Evolutionary conservation across 73 alveolate genomes (phyloP), one percentile per base, ranked within the genome.

Genomic region (Stentor roeselii): DNA sequence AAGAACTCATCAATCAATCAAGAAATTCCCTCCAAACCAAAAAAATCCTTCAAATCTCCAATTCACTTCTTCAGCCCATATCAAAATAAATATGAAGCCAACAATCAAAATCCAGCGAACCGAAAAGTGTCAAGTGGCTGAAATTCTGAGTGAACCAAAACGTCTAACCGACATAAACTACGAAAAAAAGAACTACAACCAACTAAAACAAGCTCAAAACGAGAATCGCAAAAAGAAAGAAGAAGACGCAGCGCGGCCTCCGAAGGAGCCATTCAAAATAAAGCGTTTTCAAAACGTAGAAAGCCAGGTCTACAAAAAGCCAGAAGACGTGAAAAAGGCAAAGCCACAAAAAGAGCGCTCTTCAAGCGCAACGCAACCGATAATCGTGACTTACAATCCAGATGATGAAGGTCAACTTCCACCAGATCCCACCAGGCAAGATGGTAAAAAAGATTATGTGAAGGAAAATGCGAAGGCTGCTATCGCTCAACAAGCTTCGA

Each of bases 171-270:
- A 67, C 2, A 32, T 67, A 36, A 32, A 67, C 41, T 67, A 67
- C 37, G 37, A 67, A 34, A 21, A 32, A 1, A 67, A 67, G 37
- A 67, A 67, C 80, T 67, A 67, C 41, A 21, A n/a, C 11, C n/a
- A 67, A 1, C 80, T 67, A 15, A 67, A 67, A 67, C 21, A 67
- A n/a, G n/a, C 80, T 32, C 80, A 67, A 34, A 32, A n/a, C 11
- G 80, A 67, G 41, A 67, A 67, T 2, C n/a, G 37, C 15, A 67
- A 67, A 32, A 76, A 76, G 39, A 76, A 76, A 40, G 84, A 39
- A 39, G 60, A 76, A 0, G 39, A n/a, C 6, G 84, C 32, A 37
- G 59, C 84, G 36, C 84, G 80, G 41, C 80, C 84, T 39, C 84
- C 42, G n/a, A 37, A 37, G n/a, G 74, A 76, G 74, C 84, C 84